Percentiles rank a stretch among this genome's conserved stretches.
These are phyloP conservation scores for Malus hybrid DNA, from an alignment of 331 rosid genomes.

Conservation along the genomic window DNA sequence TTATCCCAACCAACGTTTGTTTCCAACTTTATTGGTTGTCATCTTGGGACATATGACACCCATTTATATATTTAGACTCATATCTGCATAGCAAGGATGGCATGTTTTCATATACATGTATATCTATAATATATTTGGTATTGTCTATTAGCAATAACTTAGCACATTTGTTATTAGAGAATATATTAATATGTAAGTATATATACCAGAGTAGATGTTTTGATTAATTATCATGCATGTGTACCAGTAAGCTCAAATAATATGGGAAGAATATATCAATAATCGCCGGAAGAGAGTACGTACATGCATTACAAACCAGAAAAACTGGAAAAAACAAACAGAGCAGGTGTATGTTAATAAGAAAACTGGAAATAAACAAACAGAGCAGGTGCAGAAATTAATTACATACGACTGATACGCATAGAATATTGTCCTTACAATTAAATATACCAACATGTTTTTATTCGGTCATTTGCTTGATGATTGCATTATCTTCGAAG, in stretches of 20 bases:
- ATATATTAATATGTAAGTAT: background rate
- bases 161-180: background rate
- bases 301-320: background rate
- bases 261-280: background rate
- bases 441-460: background rate
- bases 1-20: background rate
- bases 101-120: background rate
- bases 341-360: background rate
- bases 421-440: background rate
- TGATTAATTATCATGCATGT: background rate
- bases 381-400: no score
- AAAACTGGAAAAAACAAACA: background rate
- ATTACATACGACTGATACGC: background rate
- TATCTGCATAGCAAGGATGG: no score
- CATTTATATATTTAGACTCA: background rate
- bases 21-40: background rate
- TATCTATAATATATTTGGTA: background rate
- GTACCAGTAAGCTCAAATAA: background rate
- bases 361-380: background rate
- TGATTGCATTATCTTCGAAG: background rate
- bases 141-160: background rate
- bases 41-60: background rate
- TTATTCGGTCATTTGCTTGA: background rate
- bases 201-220: background rate
- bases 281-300: background rate